phyloP scores from a whole-genome alignment of 345 rosid species.

The Gossypium anomalum region DNA sequence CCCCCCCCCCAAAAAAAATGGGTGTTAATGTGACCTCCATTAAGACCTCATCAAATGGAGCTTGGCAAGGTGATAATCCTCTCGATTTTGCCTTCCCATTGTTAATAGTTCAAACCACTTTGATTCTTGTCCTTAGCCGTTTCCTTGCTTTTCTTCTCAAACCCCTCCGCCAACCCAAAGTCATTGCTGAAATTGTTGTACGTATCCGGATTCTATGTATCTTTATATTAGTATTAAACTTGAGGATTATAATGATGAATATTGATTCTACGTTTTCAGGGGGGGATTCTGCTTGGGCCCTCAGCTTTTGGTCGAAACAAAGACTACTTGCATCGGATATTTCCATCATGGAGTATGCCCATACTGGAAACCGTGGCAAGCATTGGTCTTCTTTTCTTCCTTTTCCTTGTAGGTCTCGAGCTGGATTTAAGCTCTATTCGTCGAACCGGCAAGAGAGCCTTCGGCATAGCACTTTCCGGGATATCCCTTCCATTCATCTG shows the following conservation, averaged over 20 bases:
- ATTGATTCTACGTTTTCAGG: conserved; percentile 33
- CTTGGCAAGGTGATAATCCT: conserved; percentile 92
- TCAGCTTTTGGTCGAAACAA: conserved; percentile 67
- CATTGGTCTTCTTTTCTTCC: conserved; percentile 82
- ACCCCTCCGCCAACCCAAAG: conserved; percentile 95
- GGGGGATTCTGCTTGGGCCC: conserved; percentile 83
- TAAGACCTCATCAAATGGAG: conserved; percentile 76
- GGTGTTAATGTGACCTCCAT: conserved; percentile 54
- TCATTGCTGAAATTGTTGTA: conserved; percentile 92
- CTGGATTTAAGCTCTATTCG: conserved; percentile 64
- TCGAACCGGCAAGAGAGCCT: conserved; percentile 58
- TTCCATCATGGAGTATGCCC: conserved; percentile 71
- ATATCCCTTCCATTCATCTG: conserved; percentile 62
- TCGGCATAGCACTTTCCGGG: conserved; percentile 71
- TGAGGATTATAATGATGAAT: no score
- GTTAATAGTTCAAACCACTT: conserved; percentile 62
- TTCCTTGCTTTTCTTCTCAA: conserved; percentile 66
- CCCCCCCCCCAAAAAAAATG: conserved; percentile 20
- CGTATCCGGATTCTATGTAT: neutral
- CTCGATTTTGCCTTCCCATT: conserved; percentile 76
- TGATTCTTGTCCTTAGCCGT: conserved; percentile 62
- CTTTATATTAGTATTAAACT: neutral
- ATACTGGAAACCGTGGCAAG: conserved; percentile 73
- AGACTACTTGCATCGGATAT: conserved; percentile 40
- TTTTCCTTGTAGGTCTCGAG: conserved; percentile 87